These are phyloP conservation scores for Monosporozyma yasuniensis DNA, from an alignment of 805 yeast species.

Conservation along the genomic window DNA sequence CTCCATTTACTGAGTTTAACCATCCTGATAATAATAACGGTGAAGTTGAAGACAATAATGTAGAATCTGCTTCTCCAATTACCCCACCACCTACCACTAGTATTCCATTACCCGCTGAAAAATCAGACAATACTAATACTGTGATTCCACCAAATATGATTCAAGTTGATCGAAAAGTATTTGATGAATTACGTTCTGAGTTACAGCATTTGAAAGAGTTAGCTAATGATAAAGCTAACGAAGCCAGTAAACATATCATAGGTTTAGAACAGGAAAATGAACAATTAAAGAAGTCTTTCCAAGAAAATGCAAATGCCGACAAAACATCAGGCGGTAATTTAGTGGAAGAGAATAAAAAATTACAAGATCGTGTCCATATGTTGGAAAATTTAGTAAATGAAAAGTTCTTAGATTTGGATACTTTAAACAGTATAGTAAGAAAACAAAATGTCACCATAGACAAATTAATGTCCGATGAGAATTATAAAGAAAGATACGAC, in stretches of 20 bases:
- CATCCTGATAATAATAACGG: neutral
- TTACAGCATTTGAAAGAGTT: constrained; percentile 33
- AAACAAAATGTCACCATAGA: constrained; percentile 42
- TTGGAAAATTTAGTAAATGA: constrained; percentile 46
- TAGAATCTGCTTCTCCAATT: neutral
- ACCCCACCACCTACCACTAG: constrained; percentile 9
- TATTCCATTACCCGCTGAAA: neutral
- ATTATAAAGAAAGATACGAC: constrained; percentile 37
- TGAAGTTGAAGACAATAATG: neutral
- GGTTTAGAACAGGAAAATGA: constrained; percentile 36
- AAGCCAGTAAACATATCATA: constrained; percentile 48
- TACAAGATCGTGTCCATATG: constrained; percentile 35
- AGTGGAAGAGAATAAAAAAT: constrained; percentile 36
- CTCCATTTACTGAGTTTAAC: neutral
- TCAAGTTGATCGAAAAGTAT: constrained; percentile 17
- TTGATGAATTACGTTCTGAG: constrained; percentile 29
- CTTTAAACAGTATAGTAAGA: constrained; percentile 46
- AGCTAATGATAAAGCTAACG: constrained; percentile 43
- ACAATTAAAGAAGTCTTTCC: constrained; percentile 12
- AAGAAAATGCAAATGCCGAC: neutral
- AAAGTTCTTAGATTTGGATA: constrained; percentile 43
- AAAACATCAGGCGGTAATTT: constrained; percentile 18
- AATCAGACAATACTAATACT: neutral
- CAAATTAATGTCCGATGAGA: constrained; percentile 38
- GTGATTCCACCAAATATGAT: neutral